Percentiles rank a stretch among this genome's conserved stretches.
Evolutionary conservation across 768 basidiomycete genomes (phyloP).

Genomic region (Phaffia australis): DNA sequence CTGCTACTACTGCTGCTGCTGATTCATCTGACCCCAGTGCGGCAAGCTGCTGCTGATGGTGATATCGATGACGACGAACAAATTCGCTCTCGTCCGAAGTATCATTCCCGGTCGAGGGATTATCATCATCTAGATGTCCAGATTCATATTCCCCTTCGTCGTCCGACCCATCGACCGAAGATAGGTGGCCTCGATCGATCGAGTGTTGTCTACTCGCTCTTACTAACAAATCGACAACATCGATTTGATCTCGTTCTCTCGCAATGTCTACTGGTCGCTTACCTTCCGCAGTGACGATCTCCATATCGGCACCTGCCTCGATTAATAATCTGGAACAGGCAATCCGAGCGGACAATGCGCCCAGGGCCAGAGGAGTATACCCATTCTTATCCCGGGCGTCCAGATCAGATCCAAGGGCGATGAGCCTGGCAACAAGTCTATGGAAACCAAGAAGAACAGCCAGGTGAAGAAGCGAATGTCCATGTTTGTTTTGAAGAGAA

Average conservation of each 20-base stretch:
- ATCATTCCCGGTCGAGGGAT: not conserved
- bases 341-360: constrained; percentile 54
- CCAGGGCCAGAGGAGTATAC: constrained; percentile 79
- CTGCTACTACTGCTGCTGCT: constrained; percentile 32
- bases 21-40: constrained; percentile 16
- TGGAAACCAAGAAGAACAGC: constrained; percentile 68
- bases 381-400: constrained; percentile 83
- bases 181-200: constrained; percentile 33
- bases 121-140: not conserved
- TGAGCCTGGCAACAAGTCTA: constrained; percentile 58
- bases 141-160: not conserved
- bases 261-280: constrained; percentile 40
- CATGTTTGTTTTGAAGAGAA: constrained; percentile 56
- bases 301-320: constrained; percentile 63
- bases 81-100: constrained; percentile 4
- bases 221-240: constrained; percentile 35
- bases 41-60: constrained; percentile 8
- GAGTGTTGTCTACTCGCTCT: constrained; percentile 12
- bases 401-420: constrained; percentile 60
- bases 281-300: constrained; percentile 35
- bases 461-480: constrained; percentile 82
- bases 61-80: constrained; percentile 20
- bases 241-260: constrained; percentile 35
- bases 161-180: constrained; percentile 26
- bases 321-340: constrained; percentile 58